A percentile compares a stretch with the other conserved stretches of the same genome.
phyloP scores from a whole-genome alignment of 2,329 filamentous ascomycete species.

The Verticillium dahliae region DNA sequence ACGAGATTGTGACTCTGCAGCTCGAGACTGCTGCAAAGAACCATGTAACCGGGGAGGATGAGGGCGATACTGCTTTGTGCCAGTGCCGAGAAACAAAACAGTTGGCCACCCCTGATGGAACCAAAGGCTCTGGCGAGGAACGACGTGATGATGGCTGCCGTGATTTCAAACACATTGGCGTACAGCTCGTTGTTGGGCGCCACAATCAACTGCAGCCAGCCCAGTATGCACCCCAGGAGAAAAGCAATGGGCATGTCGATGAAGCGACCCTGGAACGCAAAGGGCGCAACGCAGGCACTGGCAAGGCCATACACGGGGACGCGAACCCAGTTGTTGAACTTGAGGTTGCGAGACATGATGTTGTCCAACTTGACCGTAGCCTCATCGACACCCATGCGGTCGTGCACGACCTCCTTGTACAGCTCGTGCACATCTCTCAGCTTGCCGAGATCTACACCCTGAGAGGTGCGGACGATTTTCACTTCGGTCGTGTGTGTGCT shows the following conservation, averaged over 20 bases:
- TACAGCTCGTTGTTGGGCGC: constrained; percentile 70
- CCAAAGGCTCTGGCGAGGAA: constrained; percentile 65
- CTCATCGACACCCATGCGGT: constrained; percentile 65
- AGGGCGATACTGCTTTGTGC: constrained; percentile 69
- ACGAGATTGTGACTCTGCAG: constrained; percentile 60
- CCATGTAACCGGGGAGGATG: constrained; percentile 59
- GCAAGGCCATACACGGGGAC: constrained; percentile 70
- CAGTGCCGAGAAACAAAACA: constrained; percentile 67
- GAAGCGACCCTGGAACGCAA: constrained; percentile 69
- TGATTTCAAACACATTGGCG: constrained; percentile 44
- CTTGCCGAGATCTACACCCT: constrained; percentile 68
- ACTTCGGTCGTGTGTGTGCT: constrained; percentile 73
- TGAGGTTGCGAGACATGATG: constrained; percentile 37
- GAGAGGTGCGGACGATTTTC: constrained; percentile 61
- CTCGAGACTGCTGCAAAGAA: constrained; percentile 50
- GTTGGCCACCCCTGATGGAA: constrained; percentile 49
- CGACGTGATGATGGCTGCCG: constrained; percentile 57
- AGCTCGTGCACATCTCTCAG: constrained; percentile 69
- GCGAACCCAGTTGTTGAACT: constrained; percentile 44
- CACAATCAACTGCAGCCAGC: constrained; percentile 66
- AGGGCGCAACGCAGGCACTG: constrained; percentile 69
- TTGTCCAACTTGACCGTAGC: constrained; percentile 56
- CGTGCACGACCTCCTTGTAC: constrained; percentile 78
- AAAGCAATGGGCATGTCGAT: constrained; percentile 77
- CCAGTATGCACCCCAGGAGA: constrained; percentile 66